These are phyloP conservation scores for Teunomyces cretensis DNA, from an alignment of 805 yeast genomes.

Conservation along the genomic window DNA sequence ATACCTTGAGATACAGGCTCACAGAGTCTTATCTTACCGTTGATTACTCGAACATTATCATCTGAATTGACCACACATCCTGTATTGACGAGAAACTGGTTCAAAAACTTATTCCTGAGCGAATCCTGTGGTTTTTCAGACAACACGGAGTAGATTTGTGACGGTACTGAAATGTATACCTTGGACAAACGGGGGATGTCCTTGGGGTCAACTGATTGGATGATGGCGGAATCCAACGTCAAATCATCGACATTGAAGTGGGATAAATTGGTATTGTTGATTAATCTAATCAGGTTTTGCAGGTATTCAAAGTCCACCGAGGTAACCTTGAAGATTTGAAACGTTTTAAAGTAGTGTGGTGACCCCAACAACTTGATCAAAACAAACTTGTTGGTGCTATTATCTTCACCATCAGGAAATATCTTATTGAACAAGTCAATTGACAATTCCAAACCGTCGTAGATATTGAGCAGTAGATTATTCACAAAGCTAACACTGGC, in stretches of 20 bases:
- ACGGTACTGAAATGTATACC: slow-evolving; percentile 50
- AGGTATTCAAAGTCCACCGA: slow-evolving; percentile 26
- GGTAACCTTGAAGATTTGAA: slow-evolving; percentile 36
- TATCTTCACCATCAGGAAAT: slow-evolving; percentile 24
- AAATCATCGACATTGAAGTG: slow-evolving; percentile 22
- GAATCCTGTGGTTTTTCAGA: slow-evolving; percentile 27
- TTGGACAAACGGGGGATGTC: slow-evolving; percentile 41
- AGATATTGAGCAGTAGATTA: slow-evolving; percentile 22
- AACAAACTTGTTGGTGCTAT: slow-evolving; percentile 20
- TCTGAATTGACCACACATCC: slow-evolving; percentile 40
- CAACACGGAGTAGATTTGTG: slow-evolving; percentile 36
- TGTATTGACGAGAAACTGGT: slow-evolving; percentile 19
- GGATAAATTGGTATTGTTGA: slow-evolving; percentile 38
- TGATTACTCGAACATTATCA: slow-evolving; percentile 41
- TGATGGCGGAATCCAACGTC: slow-evolving; percentile 40
- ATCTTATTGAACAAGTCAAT: slow-evolving; percentile 32
- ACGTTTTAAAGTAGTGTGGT: slow-evolving; percentile 34
- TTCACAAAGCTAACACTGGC: slow-evolving; percentile 32
- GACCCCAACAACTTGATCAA: slow-evolving; percentile 40
- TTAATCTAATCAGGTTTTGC: slow-evolving; percentile 33
- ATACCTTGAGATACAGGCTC: slow-evolving; percentile 77
- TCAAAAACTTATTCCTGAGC: slow-evolving; percentile 34
- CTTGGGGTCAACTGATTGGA: slow-evolving; percentile 31
- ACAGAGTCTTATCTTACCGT: slow-evolving; percentile 56
- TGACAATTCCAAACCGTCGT: slow-evolving; percentile 33